phyloP scores from a whole-genome alignment of 2,329 filamentous ascomycete species.

The Hypomyces rosellus region DNA sequence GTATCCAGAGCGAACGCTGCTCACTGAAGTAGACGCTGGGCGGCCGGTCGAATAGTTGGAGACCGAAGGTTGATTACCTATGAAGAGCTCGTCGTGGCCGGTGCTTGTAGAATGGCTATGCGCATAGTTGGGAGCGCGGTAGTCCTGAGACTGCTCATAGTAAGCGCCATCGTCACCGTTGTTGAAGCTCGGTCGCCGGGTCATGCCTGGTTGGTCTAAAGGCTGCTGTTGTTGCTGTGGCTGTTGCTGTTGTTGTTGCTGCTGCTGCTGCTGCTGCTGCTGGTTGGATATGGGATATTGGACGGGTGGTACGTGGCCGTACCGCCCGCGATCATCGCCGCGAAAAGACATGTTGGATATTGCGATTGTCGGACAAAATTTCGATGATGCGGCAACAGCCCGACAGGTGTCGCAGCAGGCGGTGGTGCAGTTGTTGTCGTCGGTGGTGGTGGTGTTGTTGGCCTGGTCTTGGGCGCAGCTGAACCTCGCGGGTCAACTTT shows the following conservation, averaged over 20 bases:
- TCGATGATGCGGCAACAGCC: conserved; percentile 1
- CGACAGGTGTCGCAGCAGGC: conserved; percentile 1
- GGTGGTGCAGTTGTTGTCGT: neutral
- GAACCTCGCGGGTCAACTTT: conserved; percentile 16
- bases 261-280: conserved; percentile 22
- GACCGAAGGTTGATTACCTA: conserved; percentile 39
- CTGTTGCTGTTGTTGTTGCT: conserved; percentile 21
- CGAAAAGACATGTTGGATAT: conserved; percentile 52
- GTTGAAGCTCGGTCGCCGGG: conserved; percentile 65
- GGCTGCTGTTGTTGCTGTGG: conserved; percentile 13
- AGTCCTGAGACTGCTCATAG: conserved; percentile 23
- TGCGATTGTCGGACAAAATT: neutral
- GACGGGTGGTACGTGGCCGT: conserved; percentile 60
- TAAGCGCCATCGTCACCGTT: conserved; percentile 64
- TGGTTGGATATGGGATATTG: conserved; percentile 51
- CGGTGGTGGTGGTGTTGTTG: too few species aligned
- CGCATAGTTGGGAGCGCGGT: conserved; percentile 17
- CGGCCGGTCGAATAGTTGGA: conserved; percentile 19
- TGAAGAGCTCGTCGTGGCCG: conserved; percentile 57
- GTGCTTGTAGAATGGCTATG: conserved; percentile 11
- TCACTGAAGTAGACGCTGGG: conserved; percentile 37
- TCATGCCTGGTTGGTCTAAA: conserved; percentile 29
- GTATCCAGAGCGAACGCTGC: conserved; percentile 44
- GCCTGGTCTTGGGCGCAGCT: conserved; percentile 7
- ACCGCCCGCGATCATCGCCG: conserved; percentile 56